phyloP scores from a whole-genome alignment of 805 yeast genomes.

The Kregervanrija pseudodelftensis region DNA sequence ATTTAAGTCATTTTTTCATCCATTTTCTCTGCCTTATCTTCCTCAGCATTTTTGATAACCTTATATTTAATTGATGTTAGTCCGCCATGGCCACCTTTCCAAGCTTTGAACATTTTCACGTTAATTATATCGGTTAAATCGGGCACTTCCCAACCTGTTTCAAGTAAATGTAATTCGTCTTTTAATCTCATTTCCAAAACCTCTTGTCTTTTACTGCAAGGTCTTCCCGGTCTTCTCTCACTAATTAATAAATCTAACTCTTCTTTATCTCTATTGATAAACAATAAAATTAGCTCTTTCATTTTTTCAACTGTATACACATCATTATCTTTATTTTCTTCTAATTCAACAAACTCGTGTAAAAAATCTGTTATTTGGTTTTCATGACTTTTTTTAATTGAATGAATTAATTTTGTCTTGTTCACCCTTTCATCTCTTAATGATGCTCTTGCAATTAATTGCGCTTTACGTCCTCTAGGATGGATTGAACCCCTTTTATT shows the following conservation, averaged over 20 bases:
- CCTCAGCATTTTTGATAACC: slow-evolving; percentile 22
- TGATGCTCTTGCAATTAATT: slow-evolving; percentile 79
- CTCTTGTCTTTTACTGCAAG: slow-evolving; percentile 66
- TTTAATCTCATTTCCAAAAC: slow-evolving; percentile 54
- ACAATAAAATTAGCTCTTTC: slow-evolving; percentile 52
- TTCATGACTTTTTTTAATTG: slow-evolving; percentile 55
- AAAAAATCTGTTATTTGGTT: slow-evolving; percentile 51
- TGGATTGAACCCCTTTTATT: slow-evolving; percentile 58
- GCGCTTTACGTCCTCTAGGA: slow-evolving; percentile 84
- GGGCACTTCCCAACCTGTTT: slow-evolving; percentile 66
- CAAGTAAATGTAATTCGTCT: slow-evolving; percentile 54
- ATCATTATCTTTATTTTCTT: slow-evolving; percentile 28
- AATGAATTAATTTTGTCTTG: slow-evolving; percentile 47
- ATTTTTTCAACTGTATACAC: slow-evolving; percentile 52
- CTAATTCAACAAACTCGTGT: slow-evolving; percentile 47
- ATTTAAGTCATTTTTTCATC: slow-evolving; percentile 6
- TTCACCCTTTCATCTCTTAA: slow-evolving; percentile 69
- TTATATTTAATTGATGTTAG: slow-evolving; percentile 52
- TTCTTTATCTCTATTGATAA: slow-evolving; percentile 62
- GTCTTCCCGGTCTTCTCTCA: slow-evolving; percentile 82
- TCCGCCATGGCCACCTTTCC: slow-evolving; percentile 85
- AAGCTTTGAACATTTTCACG: slow-evolving; percentile 52
- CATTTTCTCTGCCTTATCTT: slow-evolving; percentile 2
- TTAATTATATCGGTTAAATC: slow-evolving; percentile 56
- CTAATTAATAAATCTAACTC: slow-evolving; percentile 58